Evolutionary conservation across 140 eudicot genomes (phyloP).

Genomic region (Oenanthe javanica): DNA sequence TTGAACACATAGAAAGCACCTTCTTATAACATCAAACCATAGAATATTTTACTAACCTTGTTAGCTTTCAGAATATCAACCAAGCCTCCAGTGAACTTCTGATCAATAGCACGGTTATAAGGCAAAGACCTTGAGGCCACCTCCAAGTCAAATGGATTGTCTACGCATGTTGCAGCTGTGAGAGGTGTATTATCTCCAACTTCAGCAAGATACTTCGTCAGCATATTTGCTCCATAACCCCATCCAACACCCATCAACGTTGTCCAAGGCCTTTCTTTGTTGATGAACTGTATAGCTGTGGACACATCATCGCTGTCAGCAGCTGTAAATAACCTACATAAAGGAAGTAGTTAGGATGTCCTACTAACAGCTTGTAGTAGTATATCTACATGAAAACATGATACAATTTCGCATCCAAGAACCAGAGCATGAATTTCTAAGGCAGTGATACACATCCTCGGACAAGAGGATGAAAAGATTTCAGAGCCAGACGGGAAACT

Average conservation of each 20-base stretch:
- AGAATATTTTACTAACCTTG: slow-evolving; percentile 38
- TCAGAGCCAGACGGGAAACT: too few relatives aligned
- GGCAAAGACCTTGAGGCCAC: slow-evolving; percentile 33
- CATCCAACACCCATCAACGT: slow-evolving; percentile 80
- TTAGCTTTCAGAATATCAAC: slow-evolving; percentile 55
- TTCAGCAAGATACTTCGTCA: slow-evolving; percentile 82
- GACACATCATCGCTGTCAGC: slow-evolving; percentile 94
- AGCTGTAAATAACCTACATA: slow-evolving; percentile 88
- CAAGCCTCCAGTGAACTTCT: slow-evolving; percentile 49
- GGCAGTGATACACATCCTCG: not conserved
- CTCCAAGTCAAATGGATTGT: slow-evolving; percentile 85
- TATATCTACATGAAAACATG: slow-evolving; percentile 4
- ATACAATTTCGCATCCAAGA: slow-evolving; percentile 15
- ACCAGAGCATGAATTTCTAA: not conserved
- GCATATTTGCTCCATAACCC: slow-evolving; percentile 90
- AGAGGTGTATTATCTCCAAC: slow-evolving; percentile 85
- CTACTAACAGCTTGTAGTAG: slow-evolving; percentile 31
- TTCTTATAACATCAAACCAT: not conserved
- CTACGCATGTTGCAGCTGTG: slow-evolving; percentile 83
- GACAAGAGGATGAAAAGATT: not conserved
- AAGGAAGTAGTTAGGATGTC: slow-evolving; percentile 25
- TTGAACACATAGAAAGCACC: not conserved
- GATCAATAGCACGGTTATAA: slow-evolving; percentile 24
- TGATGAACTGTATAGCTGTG: slow-evolving; percentile 62
- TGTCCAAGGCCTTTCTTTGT: slow-evolving; percentile 81